Evolutionary conservation across 495 filamentous ascomycete genomes (phyloP), one percentile per base, ranked within the genome.

Genomic region (Aspergillus egyptiacus): DNA sequence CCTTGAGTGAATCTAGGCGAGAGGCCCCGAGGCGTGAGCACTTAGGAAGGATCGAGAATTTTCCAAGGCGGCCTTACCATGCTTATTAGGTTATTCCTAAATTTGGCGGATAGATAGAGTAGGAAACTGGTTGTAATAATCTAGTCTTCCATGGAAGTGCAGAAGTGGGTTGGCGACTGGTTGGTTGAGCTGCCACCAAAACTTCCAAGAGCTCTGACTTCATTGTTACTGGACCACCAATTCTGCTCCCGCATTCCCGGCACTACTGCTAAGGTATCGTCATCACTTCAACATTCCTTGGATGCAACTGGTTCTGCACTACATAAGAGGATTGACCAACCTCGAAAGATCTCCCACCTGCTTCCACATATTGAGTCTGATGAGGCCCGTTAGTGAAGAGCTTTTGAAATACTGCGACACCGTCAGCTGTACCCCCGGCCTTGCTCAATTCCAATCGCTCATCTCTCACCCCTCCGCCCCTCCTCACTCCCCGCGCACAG

Each of bases 321-420:
- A 47, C 22, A 37, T 39, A 48, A 48, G 13, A 48, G 33, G n/a
- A 37, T 34, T 17, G 15, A n/a, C 10, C 15, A 9, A 22, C 23
- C 22, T 44, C 28, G 15, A n/a, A 18, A 9, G 8, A 22, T 33
- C 22, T 44, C 28, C 7, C 28, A 18, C 41, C 18, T 19, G 13
- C 31, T 23, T 37, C 35, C 46, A 30, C 17, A 41, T 49, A 40
- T 33, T 49, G 9, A 32, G 28, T 30, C 39, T 23, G 51, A 61
- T 61, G 58, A 55, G 36, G 49, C 58, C n/a, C 55, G 58, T 51
- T 61, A 61, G 45, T 61, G 58, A 60, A 43, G 58, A 57, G 46
- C 51, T 36, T 33, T 19, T 48, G 32, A 44, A n/a, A n/a, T n/a
- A n/a, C n/a, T n/a, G n/a, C n/a, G n/a, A n/a, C n/a, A n/a, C n/a